Percentiles rank a stretch among this genome's conserved stretches.
phyloP scores from a whole-genome alignment of 176 grass and related monocot genomes.

The Oryza meridionalis region DNA sequence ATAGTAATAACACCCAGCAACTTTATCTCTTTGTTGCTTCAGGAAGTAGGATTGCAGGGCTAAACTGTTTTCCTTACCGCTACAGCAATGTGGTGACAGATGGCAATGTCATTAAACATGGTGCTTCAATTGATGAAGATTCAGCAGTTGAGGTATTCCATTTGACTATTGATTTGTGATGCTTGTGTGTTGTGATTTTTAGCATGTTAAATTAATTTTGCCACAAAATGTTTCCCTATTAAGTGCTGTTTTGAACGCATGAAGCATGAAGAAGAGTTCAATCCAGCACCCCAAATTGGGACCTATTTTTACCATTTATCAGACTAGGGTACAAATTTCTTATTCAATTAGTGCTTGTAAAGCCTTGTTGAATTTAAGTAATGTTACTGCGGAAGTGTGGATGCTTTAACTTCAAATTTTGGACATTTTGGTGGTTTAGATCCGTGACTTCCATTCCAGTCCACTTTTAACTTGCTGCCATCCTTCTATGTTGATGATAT shows the following conservation, averaged over 20 bases:
- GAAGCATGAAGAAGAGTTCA: background rate
- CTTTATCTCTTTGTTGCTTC: constrained; percentile 27
- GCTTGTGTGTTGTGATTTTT: constrained; percentile 17
- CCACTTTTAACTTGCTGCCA: background rate
- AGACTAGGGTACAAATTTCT: background rate
- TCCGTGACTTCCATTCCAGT: background rate
- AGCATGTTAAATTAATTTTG: constrained; percentile 1
- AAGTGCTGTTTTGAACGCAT: background rate
- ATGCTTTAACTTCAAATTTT: background rate
- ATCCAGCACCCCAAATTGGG: background rate
- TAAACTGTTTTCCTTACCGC: constrained; percentile 15
- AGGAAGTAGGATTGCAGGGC: background rate
- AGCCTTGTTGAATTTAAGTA: background rate
- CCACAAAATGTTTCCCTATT: constrained; percentile 1
- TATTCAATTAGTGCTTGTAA: constrained; percentile 1
- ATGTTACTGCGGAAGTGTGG: background rate
- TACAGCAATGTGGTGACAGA: constrained; percentile 40
- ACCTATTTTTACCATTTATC: background rate
- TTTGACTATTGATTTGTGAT: background rate
- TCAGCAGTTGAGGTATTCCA: constrained; percentile 53
- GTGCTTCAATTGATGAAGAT: constrained; percentile 30
- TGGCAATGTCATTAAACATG: constrained; percentile 41
- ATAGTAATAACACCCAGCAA: constrained; percentile 5
- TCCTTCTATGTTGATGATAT: constrained; percentile 13
- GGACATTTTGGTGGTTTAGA: background rate